These are phyloP conservation scores for Penicillium fimorum DNA, from an alignment of 495 filamentous ascomycete genomes.

Conservation along the genomic window DNA sequence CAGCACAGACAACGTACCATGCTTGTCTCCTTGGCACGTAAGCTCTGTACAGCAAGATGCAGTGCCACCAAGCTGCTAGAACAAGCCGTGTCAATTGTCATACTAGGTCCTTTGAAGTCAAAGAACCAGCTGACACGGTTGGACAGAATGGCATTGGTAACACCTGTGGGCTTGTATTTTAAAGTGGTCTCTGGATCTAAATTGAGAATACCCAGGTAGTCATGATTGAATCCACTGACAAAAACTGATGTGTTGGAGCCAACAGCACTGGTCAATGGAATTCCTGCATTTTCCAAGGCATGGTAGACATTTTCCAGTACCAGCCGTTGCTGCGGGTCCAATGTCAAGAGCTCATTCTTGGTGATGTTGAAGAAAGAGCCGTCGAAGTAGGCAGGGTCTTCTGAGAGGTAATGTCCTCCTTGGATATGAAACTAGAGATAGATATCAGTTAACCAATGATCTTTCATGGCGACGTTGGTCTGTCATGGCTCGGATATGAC, in stretches of 20 bases:
- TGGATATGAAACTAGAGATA: slow-evolving; percentile 20
- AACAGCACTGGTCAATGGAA: slow-evolving; percentile 21
- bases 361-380: slow-evolving; percentile 58
- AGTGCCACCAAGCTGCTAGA: slow-evolving; percentile 37
- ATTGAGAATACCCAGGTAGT: slow-evolving; percentile 26
- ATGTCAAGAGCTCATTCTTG: slow-evolving; percentile 46
- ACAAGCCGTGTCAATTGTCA: slow-evolving; percentile 44
- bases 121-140: slow-evolving; percentile 47
- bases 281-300: slow-evolving; percentile 33
- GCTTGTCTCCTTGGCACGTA: slow-evolving; percentile 40
- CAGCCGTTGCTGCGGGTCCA: slow-evolving; percentile 50
- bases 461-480: not conserved
- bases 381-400: slow-evolving; percentile 45
- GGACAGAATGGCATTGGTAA: slow-evolving; percentile 38
- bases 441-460: not conserved
- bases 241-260: slow-evolving; percentile 38
- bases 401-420: slow-evolving; percentile 29
- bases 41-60: slow-evolving; percentile 35
- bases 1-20: slow-evolving; percentile 21
- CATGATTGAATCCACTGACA: slow-evolving; percentile 31
- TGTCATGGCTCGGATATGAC: not conserved
- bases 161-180: slow-evolving; percentile 30
- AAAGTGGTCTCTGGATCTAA: slow-evolving; percentile 23
- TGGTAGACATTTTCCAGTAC: slow-evolving; percentile 60
- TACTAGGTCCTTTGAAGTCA: slow-evolving; percentile 41